Conservation (phyloP, 139 green algal genomes). For the Micractinium sp. region DNA sequence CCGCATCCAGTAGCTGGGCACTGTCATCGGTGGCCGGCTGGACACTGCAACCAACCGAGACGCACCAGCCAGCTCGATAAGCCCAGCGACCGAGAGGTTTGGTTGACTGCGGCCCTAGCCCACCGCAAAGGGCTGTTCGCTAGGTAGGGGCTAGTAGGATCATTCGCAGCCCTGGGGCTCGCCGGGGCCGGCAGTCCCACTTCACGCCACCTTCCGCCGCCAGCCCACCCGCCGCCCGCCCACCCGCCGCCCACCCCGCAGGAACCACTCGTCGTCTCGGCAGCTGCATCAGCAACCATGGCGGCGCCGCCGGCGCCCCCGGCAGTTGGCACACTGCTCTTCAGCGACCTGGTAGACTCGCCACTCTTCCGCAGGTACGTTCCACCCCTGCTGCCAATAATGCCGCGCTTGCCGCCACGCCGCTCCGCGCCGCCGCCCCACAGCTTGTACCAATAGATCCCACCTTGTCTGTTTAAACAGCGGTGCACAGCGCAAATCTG, state of each 20-base stretch:
- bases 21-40: too few species aligned
- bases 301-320: background rate
- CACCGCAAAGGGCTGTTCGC: too few species aligned
- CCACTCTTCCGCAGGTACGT: slow-evolving; percentile 31
- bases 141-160: too few species aligned
- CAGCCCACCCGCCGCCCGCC: background rate
- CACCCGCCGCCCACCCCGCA: background rate
- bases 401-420: background rate
- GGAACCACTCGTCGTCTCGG: background rate
- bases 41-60: too few species aligned
- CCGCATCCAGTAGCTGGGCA: too few species aligned
- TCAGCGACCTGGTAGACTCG: slow-evolving; percentile 38
- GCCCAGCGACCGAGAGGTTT: too few species aligned
- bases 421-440: background rate
- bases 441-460: too few species aligned
- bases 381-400: background rate
- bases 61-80: too few species aligned
- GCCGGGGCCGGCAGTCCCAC: background rate
- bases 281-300: background rate
- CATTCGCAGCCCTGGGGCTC: too few species aligned
- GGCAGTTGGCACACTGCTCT: slow-evolving; percentile 24
- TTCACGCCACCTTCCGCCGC: background rate
- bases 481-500: background rate
- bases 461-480: background rate
- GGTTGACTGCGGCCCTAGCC: too few species aligned